Conservation (phyloP, 139 green algal species). For the Volvox reticuliferus region DNA sequence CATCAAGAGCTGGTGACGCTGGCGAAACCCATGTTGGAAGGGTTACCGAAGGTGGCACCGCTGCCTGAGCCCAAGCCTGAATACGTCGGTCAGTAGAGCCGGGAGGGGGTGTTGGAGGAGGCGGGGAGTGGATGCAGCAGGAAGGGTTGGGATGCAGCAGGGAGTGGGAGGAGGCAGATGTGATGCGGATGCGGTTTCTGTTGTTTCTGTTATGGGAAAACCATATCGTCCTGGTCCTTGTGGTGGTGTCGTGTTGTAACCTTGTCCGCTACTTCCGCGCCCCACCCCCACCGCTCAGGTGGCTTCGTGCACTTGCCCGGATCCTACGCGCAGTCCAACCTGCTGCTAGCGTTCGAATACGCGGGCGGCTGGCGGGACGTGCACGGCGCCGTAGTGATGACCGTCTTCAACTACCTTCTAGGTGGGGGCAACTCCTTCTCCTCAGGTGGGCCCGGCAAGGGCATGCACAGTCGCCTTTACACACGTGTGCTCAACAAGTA, state of each 20-base stretch:
- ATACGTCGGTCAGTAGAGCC: slow-evolving; percentile 24
- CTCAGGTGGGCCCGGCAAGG: slow-evolving; percentile 91
- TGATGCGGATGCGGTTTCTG: no score
- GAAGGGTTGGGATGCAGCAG: no score
- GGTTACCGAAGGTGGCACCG: neutral
- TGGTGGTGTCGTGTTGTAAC: neutral
- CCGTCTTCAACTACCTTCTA: slow-evolving; percentile 91
- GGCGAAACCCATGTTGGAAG: slow-evolving; percentile 76
- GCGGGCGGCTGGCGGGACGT: slow-evolving; percentile 93
- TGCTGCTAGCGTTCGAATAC: slow-evolving; percentile 85
- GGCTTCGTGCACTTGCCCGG: slow-evolving; percentile 62
- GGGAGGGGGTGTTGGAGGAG: neutral
- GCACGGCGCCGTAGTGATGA: slow-evolving; percentile 82
- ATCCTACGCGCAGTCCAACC: slow-evolving; percentile 56
- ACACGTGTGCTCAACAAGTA: slow-evolving; percentile 91
- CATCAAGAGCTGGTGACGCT: slow-evolving; percentile 82
- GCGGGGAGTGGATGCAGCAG: no score
- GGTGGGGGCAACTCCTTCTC: slow-evolving; percentile 96
- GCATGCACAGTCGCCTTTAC: slow-evolving; percentile 98
- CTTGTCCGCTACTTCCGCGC: neutral
- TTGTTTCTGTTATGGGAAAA: neutral
- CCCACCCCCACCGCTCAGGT: slow-evolving; percentile 35
- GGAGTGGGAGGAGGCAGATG: no score
- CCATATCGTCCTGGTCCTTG: no score
- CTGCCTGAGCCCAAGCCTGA: slow-evolving; percentile 39